These are phyloP conservation scores for Dioscorea zingiberensis DNA, from an alignment of 106 monocot genomes.

Conservation along the genomic window DNA sequence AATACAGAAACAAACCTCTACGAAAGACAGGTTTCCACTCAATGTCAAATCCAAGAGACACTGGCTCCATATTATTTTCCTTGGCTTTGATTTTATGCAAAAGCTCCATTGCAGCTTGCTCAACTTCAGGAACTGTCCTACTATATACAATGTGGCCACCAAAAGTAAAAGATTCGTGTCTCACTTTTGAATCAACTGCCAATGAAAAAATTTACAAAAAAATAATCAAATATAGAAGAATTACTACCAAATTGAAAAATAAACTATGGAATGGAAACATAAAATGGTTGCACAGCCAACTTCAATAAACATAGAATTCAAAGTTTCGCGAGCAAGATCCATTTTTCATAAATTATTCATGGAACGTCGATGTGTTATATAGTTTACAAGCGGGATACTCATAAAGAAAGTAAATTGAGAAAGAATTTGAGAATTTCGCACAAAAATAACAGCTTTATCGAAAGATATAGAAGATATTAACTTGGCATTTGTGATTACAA, in stretches of 20 bases:
- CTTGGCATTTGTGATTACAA: neutral
- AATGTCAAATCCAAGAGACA: slow-evolving; percentile 82
- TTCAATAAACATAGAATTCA: too few relatives aligned
- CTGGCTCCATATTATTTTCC: slow-evolving; percentile 18
- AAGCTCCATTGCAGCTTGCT: slow-evolving; percentile 51
- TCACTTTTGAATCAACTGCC: slow-evolving; percentile 36
- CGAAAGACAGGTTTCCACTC: slow-evolving; percentile 78
- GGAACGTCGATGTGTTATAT: too few relatives aligned
- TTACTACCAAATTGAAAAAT: too few relatives aligned
- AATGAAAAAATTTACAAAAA: too few relatives aligned
- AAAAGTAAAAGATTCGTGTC: slow-evolving; percentile 49
- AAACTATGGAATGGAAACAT: too few relatives aligned
- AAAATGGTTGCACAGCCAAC: too few relatives aligned
- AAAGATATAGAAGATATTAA: neutral
- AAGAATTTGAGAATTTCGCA: neutral
- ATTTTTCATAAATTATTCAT: too few relatives aligned
- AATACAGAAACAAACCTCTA: slow-evolving; percentile 34
- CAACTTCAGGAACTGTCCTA: slow-evolving; percentile 63
- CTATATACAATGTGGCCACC: slow-evolving; percentile 62
- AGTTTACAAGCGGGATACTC: too few relatives aligned
- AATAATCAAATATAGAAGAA: slow-evolving; percentile 2
- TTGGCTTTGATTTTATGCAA: slow-evolving; percentile 36
- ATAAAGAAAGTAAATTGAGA: neutral
- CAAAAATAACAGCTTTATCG: slow-evolving; percentile 2
- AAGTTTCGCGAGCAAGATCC: too few relatives aligned